Percentiles rank a stretch among this genome's conserved stretches.
Conservation (phyloP, 148 eudicot species). For the Linanthus parryae region DNA sequence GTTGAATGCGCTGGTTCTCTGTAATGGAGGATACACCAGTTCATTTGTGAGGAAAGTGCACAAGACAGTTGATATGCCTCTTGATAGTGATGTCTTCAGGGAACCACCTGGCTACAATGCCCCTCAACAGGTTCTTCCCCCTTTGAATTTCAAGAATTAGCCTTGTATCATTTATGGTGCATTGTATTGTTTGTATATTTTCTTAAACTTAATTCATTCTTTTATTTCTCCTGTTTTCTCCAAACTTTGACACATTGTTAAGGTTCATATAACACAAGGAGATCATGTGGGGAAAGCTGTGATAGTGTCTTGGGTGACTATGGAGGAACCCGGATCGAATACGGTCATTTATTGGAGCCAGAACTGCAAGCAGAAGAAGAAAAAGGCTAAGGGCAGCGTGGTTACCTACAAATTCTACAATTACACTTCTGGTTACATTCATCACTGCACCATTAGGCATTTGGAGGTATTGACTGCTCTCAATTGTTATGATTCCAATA, state of each 20-base stretch:
- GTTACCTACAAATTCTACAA: slow-evolving; percentile 33
- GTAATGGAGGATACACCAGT: slow-evolving; percentile 36
- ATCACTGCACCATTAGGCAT: slow-evolving; percentile 32
- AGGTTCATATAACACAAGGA: slow-evolving; percentile 75
- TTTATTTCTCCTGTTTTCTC: too few relatives aligned
- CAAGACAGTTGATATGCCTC: slow-evolving; percentile 48
- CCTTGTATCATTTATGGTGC: too few relatives aligned
- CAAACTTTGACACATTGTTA: too few relatives aligned
- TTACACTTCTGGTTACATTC: slow-evolving; percentile 55
- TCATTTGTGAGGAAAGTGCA: slow-evolving; percentile 23
- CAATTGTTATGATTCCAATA: too few relatives aligned
- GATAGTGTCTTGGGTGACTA: slow-evolving; percentile 64
- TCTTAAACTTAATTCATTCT: too few relatives aligned
- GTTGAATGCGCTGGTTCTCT: slow-evolving; percentile 14
- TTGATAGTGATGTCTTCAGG: slow-evolving; percentile 43
- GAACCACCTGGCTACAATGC: slow-evolving; percentile 57
- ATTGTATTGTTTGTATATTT: too few relatives aligned
- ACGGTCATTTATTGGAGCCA: slow-evolving; percentile 41
- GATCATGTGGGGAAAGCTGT: slow-evolving; percentile 49
- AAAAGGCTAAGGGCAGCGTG: slow-evolving; percentile 17
- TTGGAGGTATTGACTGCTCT: too few relatives aligned
- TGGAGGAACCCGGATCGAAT: slow-evolving; percentile 25
- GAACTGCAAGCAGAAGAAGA: slow-evolving; percentile 14
- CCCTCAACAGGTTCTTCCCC: slow-evolving; percentile 50
- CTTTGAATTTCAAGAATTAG: background rate